Evolutionary conservation across 2,329 filamentous ascomycete genomes (phyloP).

Genomic region (Cladosporium sp.): DNA sequence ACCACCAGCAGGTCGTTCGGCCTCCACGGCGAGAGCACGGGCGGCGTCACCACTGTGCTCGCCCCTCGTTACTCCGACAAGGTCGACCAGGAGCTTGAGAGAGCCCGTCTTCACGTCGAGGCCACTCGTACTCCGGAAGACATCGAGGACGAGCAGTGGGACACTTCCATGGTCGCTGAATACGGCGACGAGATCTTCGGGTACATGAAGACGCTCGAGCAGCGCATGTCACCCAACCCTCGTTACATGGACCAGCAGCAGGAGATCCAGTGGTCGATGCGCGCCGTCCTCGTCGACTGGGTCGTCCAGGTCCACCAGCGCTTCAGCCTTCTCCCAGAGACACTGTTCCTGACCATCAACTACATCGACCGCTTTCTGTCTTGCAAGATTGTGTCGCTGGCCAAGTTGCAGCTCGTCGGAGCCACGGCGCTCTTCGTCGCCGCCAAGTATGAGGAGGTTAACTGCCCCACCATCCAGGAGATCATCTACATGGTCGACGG

Average conservation of each 20-base stretch:
- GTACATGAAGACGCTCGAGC: slow-evolving; percentile 87
- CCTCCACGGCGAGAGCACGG: slow-evolving; percentile 63
- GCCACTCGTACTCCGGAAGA: slow-evolving; percentile 62
- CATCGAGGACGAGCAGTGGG: slow-evolving; percentile 81
- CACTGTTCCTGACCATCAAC: slow-evolving; percentile 89
- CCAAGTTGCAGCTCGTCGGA: slow-evolving; percentile 91
- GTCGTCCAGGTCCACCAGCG: slow-evolving; percentile 91
- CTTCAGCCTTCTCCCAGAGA: slow-evolving; percentile 87
- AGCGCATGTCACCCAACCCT: slow-evolving; percentile 75
- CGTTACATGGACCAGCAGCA: slow-evolving; percentile 96
- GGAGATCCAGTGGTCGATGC: slow-evolving; percentile 99
- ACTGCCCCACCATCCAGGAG: slow-evolving; percentile 88
- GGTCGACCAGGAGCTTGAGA: slow-evolving; percentile 65
- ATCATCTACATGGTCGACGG: slow-evolving; percentile 98
- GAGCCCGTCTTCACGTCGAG: slow-evolving; percentile 61
- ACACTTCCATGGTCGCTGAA: slow-evolving; percentile 95
- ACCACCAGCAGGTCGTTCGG: slow-evolving; percentile 73
- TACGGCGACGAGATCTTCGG: slow-evolving; percentile 93
- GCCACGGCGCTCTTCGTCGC: slow-evolving; percentile 94
- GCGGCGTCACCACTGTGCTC: slow-evolving; percentile 58
- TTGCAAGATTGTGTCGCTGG: slow-evolving; percentile 87
- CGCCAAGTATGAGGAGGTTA: slow-evolving; percentile 98
- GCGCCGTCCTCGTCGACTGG: slow-evolving; percentile 95
- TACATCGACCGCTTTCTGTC: slow-evolving; percentile 96
- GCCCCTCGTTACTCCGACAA: slow-evolving; percentile 66